Evolutionary conservation across 2,329 filamentous ascomycete genomes (phyloP).

Genomic region (Epichloe aotearoae): DNA sequence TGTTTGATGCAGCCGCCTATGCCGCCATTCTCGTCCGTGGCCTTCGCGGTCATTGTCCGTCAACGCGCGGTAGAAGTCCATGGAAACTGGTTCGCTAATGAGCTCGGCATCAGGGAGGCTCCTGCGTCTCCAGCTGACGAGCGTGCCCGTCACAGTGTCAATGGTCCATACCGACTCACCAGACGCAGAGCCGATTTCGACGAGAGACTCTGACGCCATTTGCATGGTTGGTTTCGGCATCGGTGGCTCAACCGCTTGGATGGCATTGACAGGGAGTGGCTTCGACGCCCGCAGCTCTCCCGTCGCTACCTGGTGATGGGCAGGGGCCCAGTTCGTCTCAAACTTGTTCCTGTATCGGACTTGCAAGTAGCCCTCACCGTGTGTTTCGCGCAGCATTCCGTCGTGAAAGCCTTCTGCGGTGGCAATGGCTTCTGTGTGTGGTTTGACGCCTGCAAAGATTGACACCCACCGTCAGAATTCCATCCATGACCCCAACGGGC

Average conservation of each 20-base stretch:
- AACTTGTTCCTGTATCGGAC: constrained; percentile 31
- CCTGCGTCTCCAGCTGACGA: constrained; percentile 28
- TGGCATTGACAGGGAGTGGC: constrained; percentile 16
- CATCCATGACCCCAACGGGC: not conserved
- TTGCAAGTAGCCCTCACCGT: constrained; percentile 31
- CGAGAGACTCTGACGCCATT: constrained; percentile 6
- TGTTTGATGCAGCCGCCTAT: constrained; percentile 31
- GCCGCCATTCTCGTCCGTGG: constrained; percentile 45
- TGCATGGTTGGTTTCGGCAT: constrained; percentile 13
- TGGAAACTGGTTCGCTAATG: constrained; percentile 29
- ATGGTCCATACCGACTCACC: constrained; percentile 29
- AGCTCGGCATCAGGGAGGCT: constrained; percentile 20
- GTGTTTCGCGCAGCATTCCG: constrained; percentile 10
- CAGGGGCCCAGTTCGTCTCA: constrained; percentile 36
- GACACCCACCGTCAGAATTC: not conserved
- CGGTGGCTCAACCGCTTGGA: constrained; percentile 8
- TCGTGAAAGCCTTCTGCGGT: constrained; percentile 19
- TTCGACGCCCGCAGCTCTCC: constrained; percentile 30
- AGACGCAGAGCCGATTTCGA: constrained; percentile 23
- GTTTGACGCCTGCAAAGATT: constrained; percentile 24
- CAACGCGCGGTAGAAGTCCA: constrained; percentile 50
- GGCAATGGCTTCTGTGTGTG: constrained; percentile 26
- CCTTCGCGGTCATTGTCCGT: constrained; percentile 52
- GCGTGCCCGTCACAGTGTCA: constrained; percentile 27
- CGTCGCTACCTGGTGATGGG: constrained; percentile 38